A percentile compares a stretch with the other conserved stretches of the same genome.
phyloP scores from a whole-genome alignment of 2,329 filamentous ascomycete genomes.

The Coniella lustricola region DNA sequence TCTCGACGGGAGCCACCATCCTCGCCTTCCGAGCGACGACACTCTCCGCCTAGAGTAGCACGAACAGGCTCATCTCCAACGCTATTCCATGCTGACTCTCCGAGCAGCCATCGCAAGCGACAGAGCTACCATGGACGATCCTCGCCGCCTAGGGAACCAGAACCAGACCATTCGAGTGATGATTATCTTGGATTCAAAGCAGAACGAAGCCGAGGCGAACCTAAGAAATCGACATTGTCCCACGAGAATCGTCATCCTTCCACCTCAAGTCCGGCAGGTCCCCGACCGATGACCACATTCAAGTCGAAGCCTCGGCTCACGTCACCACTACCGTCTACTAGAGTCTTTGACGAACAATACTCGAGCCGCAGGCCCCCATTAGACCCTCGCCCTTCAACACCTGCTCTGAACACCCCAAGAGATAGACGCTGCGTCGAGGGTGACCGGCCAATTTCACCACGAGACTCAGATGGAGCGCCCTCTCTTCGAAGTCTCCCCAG shows the following conservation, averaged over 20 bases:
- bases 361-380: background rate
- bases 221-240: conserved; percentile 28
- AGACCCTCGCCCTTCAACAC: conserved; percentile 4
- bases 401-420: conserved; percentile 6
- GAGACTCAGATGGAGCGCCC: conserved; percentile 24
- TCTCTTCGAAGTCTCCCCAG: conserved; percentile 21
- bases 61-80: conserved; percentile 27
- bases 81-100: conserved; percentile 19
- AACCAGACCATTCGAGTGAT: conserved; percentile 31
- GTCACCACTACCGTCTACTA: conserved; percentile 29
- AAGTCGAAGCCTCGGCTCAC: conserved; percentile 29
- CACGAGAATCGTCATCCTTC: conserved; percentile 26
- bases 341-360: conserved; percentile 14
- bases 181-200: conserved; percentile 26
- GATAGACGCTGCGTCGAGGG: conserved; percentile 16
- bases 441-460: conserved; percentile 21
- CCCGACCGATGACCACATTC: conserved; percentile 9
- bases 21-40: conserved; percentile 19
- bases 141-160: conserved; percentile 24
- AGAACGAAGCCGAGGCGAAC: conserved; percentile 23
- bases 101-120: conserved; percentile 22
- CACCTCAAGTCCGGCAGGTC: conserved; percentile 20
- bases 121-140: conserved; percentile 22
- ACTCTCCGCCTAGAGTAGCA: conserved; percentile 23
- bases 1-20: conserved; percentile 8